phyloP scores from a whole-genome alignment of 139 green algal species.

The Coelastrella sp. region DNA sequence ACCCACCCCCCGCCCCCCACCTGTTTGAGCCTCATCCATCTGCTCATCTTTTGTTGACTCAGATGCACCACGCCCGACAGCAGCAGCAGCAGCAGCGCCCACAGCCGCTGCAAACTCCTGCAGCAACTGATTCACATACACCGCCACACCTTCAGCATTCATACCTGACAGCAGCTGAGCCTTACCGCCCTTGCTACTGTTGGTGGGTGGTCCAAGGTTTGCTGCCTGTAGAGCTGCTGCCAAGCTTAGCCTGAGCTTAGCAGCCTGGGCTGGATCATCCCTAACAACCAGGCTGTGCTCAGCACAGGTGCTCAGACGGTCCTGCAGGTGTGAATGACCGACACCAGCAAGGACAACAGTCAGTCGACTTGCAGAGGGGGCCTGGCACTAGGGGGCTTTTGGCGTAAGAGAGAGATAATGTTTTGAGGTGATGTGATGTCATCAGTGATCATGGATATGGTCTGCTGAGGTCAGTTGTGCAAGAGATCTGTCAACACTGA shows the following conservation, averaged over 20 bases:
- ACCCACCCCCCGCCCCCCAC: not conserved
- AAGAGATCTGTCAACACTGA: not conserved
- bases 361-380: too few species aligned
- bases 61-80: not conserved
- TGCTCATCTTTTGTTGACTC: constrained; percentile 29
- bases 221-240: constrained; percentile 47
- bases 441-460: too few species aligned
- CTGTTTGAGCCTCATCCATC: constrained; percentile 2
- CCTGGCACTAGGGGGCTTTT: too few species aligned
- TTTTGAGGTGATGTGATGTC: too few species aligned
- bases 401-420: too few species aligned
- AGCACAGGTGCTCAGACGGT: constrained; percentile 27
- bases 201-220: not conserved
- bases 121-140: constrained; percentile 54
- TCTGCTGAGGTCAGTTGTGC: not conserved
- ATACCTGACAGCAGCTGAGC: constrained; percentile 49
- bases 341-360: not conserved
- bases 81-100: not conserved
- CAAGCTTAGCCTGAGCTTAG: constrained; percentile 37
- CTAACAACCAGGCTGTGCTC: constrained; percentile 21
- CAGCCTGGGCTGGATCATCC: not conserved
- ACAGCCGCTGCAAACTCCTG: constrained; percentile 49
- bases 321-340: constrained; percentile 15
- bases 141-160: constrained; percentile 55
- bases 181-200: not conserved